Evolutionary conservation across 305 asterid genomes (phyloP).

Genomic region (Solanum aculeatissimum): DNA sequence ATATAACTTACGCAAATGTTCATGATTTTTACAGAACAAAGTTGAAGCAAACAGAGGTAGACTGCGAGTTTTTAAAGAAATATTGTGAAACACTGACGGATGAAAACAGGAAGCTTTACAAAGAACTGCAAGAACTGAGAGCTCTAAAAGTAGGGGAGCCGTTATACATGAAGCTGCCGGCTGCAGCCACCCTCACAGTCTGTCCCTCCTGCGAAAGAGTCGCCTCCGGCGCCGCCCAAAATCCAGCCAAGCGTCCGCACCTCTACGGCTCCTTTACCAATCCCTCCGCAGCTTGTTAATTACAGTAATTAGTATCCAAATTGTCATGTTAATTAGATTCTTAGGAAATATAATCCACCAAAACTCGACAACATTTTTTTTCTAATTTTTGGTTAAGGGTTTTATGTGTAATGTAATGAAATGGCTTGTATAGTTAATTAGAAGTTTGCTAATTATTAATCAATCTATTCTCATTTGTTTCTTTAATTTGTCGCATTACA

Average conservation of each 20-base stretch:
- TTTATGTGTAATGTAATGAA: not conserved
- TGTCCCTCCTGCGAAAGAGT: not conserved
- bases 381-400: not conserved
- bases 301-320: not conserved
- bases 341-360: not conserved
- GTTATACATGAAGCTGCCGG: conserved; percentile 1
- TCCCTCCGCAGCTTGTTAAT: not conserved
- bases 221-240: not conserved
- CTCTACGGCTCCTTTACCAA: not conserved
- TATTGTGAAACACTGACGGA: conserved; percentile 14
- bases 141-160: not conserved
- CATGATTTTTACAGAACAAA: not conserved
- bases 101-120: conserved; percentile 14
- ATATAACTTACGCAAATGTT: not conserved
- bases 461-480: not conserved
- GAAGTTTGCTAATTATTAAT: not conserved
- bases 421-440: not conserved
- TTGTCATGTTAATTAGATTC: not conserved
- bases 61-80: conserved; percentile 15
- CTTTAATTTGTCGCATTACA: not conserved
- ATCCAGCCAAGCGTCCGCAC: not conserved
- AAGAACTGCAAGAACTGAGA: conserved; percentile 21
- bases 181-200: not conserved
- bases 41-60: conserved; percentile 20
- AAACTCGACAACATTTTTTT: not conserved